A percentile compares a stretch with the other conserved stretches of the same genome.
Evolutionary conservation across 2,329 filamentous ascomycete genomes (phyloP).

Genomic region (Podosphaera fusca): DNA sequence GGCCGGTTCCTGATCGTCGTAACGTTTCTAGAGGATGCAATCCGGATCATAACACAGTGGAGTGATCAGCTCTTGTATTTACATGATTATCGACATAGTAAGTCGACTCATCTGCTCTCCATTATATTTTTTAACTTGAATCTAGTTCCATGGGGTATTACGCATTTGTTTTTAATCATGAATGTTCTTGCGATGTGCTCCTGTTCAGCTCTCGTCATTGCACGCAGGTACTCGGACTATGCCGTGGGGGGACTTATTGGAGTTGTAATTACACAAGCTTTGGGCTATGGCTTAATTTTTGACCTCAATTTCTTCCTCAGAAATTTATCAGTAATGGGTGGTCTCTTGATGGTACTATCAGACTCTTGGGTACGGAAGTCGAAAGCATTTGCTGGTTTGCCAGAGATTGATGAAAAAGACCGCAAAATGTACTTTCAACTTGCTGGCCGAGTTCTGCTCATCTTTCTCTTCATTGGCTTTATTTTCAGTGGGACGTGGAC

Average conservation of each 20-base stretch:
- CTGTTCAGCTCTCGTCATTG: slow-evolving; percentile 71
- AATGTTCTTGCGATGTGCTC: slow-evolving; percentile 75
- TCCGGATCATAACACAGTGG: slow-evolving; percentile 96
- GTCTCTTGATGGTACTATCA: slow-evolving; percentile 89
- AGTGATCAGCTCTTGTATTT: slow-evolving; percentile 82
- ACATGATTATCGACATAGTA: slow-evolving; percentile 81
- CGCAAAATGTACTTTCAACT: slow-evolving; percentile 99
- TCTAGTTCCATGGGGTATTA: slow-evolving; percentile 65
- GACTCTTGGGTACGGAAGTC: slow-evolving; percentile 97
- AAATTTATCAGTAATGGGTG: slow-evolving; percentile 92
- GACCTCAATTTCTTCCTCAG: slow-evolving; percentile 99
- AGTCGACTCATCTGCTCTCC: slow-evolving; percentile 2
- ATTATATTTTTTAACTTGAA: slow-evolving; percentile 5
- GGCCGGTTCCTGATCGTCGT: slow-evolving; percentile 95
- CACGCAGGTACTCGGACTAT: slow-evolving; percentile 79
- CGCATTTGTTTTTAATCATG: slow-evolving; percentile 73
- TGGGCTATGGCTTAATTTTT: slow-evolving; percentile 94
- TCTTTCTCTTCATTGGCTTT: slow-evolving; percentile 94
- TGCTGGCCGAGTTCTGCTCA: slow-evolving; percentile 78
- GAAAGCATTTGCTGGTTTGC: slow-evolving; percentile 86
- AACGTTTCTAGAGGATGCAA: slow-evolving; percentile 88
- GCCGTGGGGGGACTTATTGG: slow-evolving; percentile 74
- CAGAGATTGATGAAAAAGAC: slow-evolving; percentile 92
- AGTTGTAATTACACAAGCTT: slow-evolving; percentile 78
- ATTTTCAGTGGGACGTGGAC: slow-evolving; percentile 90